Percentiles rank a stretch among this genome's conserved stretches.
phyloP scores from a whole-genome alignment of 106 monocot species.

The Apostasia ramifera region DNA sequence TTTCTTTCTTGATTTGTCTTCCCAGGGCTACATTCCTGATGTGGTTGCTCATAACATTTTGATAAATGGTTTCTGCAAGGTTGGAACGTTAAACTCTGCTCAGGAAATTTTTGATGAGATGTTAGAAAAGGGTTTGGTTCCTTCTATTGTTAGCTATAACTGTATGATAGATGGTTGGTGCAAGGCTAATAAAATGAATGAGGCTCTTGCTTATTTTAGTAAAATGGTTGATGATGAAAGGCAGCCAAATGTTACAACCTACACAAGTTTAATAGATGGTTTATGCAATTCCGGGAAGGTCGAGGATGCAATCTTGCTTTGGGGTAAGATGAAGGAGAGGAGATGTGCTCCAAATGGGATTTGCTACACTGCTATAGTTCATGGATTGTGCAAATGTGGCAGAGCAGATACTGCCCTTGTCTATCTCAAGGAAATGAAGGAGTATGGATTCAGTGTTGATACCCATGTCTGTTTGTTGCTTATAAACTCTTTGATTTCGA shows the following conservation, averaged over 20 bases:
- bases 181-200: conserved; percentile 42
- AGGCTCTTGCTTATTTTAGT: conserved; percentile 35
- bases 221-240: conserved; percentile 42
- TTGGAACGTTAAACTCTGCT: conserved; percentile 47
- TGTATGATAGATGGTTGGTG: conserved; percentile 78
- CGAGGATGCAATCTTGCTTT: conserved; percentile 48
- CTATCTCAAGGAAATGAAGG: conserved; percentile 59
- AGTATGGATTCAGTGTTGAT: conserved; percentile 41
- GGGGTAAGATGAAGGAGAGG: conserved; percentile 63
- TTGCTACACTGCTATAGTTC: conserved; percentile 50
- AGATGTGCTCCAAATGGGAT: conserved; percentile 54
- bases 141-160: conserved; percentile 75
- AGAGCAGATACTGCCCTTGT: conserved; percentile 32
- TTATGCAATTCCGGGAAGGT: conserved; percentile 37
- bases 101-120: conserved; percentile 58
- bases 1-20: conserved; percentile 48
- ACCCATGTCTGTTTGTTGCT: conserved; percentile 36
- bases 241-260: conserved; percentile 37
- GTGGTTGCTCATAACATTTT: conserved; percentile 86
- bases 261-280: conserved; percentile 75
- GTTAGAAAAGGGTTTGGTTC: conserved; percentile 48
- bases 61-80: conserved; percentile 75
- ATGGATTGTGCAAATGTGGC: conserved; percentile 76
- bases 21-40: conserved; percentile 45
- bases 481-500: conserved; percentile 49